phyloP scores from a whole-genome alignment of 2,329 filamentous ascomycete genomes.

The Penicillium sp. region DNA sequence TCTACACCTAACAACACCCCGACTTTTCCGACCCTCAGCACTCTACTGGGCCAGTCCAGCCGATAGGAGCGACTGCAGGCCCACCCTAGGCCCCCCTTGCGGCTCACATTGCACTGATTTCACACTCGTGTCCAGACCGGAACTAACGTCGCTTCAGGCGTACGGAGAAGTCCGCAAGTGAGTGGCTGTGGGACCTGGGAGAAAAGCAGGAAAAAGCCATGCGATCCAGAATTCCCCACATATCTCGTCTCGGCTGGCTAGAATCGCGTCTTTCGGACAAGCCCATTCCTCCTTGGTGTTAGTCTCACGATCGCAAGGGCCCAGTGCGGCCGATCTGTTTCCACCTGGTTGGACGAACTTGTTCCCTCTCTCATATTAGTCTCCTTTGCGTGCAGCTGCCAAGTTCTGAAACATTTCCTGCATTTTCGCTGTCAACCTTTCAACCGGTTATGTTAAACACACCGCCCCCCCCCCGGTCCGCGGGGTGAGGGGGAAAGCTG shows the following conservation, averaged over 20 bases:
- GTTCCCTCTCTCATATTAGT: constrained; percentile 3
- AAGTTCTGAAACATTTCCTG: constrained; percentile 8
- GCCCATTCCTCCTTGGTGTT: constrained; percentile 12
- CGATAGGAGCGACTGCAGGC: neutral
- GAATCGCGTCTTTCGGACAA: constrained; percentile 16
- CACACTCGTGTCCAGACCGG: constrained; percentile 16
- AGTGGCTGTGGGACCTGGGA: constrained; percentile 12
- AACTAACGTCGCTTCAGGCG: constrained; percentile 1
- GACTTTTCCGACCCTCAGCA: neutral
- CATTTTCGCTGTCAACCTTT: neutral
- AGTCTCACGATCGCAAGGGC: constrained; percentile 20
- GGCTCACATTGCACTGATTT: constrained; percentile 23
- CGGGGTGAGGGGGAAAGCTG: neutral
- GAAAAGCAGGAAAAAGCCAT: constrained; percentile 13
- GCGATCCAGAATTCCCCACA: constrained; percentile 24
- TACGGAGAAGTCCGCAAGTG: constrained; percentile 21
- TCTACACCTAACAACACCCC: neutral
- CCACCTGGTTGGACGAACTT: constrained; percentile 21
- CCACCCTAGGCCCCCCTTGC: constrained; percentile 19
- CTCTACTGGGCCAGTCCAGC: neutral
- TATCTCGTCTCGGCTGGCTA: constrained; percentile 23
- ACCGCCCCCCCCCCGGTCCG: neutral
- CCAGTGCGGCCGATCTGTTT: constrained; percentile 22
- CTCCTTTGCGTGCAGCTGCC: constrained; percentile 3
- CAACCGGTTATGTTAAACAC: constrained; percentile 2